phyloP scores from a whole-genome alignment of 2,329 filamentous ascomycete genomes.

The Hypoxylon sp. region DNA sequence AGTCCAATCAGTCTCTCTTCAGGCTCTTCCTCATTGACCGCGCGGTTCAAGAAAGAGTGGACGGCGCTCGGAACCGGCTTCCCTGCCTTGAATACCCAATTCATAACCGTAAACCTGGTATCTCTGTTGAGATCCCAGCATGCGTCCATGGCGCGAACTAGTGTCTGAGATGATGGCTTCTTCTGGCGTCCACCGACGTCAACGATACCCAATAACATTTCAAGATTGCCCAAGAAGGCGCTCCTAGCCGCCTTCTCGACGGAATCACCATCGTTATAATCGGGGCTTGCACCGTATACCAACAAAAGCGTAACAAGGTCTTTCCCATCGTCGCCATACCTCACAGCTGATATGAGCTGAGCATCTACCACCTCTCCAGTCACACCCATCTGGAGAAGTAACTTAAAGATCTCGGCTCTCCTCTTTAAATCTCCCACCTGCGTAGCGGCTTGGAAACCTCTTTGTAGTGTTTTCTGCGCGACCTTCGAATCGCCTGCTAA shows the following conservation, averaged over 20 bases:
- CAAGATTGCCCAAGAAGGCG: constrained; percentile 65
- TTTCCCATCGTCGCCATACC: constrained; percentile 65
- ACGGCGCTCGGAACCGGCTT: constrained; percentile 65
- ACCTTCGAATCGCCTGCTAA: constrained; percentile 60
- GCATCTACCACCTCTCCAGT: constrained; percentile 66
- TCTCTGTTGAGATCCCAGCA: constrained; percentile 66
- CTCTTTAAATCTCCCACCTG: constrained; percentile 66
- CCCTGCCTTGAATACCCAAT: constrained; percentile 67
- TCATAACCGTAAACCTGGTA: constrained; percentile 63
- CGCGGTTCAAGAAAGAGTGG: constrained; percentile 65
- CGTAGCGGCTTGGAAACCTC: constrained; percentile 69
- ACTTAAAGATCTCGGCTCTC: constrained; percentile 65
- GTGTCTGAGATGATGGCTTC: constrained; percentile 63
- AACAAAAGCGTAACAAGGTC: constrained; percentile 67
- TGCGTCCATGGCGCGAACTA: constrained; percentile 67
- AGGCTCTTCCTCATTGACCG: constrained; percentile 67
- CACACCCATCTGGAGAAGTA: constrained; percentile 66
- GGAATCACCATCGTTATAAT: constrained; percentile 69
- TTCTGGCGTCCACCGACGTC: constrained; percentile 59
- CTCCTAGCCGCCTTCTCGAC: constrained; percentile 68
- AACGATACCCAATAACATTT: constrained; percentile 66
- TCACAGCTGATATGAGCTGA: constrained; percentile 67
- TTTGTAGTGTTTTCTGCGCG: constrained; percentile 61
- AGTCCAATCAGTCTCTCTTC: constrained; percentile 64
- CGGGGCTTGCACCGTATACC: constrained; percentile 66